Evolutionary conservation across 2,329 filamentous ascomycete species (phyloP), one percentile per base, ranked within the genome.

Genomic region (Colletotrichum magnum): DNA sequence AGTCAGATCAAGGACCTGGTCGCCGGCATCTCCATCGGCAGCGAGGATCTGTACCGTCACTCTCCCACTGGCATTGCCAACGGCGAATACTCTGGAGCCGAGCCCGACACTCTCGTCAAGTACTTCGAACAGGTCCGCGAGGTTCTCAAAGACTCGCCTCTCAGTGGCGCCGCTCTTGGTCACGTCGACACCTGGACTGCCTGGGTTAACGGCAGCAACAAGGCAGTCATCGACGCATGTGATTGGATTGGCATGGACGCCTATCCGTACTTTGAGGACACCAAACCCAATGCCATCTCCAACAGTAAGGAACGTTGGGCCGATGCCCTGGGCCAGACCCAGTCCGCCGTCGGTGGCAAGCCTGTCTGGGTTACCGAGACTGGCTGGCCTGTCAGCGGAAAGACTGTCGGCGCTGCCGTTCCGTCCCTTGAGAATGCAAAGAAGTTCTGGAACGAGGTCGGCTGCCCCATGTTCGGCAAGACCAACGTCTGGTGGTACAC

Each of bases 121-220:
- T 96, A 94, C 82, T 94, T 97, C 84, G 80, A 85, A 68, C 84
- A 92, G 77, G 90, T 93, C 69, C 89, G 90, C 71, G 79, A 84
- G 32, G 84, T 88, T 70, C 88, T 97, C 76, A 77, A 86, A 32
- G 88, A 88, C 69, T 94, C 93, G 15, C 77, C 82, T 57, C 83
- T 93, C 26, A 82, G 86, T 45, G 81, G 81, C 26, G 86, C 84
- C 53, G 84, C 88, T 18, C 84, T 97, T 69, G 94, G 94, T 60
- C 94, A 97, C 81, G 94, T 97, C 77, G 94, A 97, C 78, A 97
- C 94, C 59, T 97, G 94, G 94, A 94, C 91, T 43, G 89, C 89
- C 60, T 95, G 90, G 86, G 89, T 89, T 77, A 94, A 97, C 80
- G 80, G 82, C 59, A 88, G 90, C 76, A 97, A 95, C 87, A 80